phyloP scores from a whole-genome alignment of 2,329 filamentous ascomycete species.

The Colletotrichum horii region DNA sequence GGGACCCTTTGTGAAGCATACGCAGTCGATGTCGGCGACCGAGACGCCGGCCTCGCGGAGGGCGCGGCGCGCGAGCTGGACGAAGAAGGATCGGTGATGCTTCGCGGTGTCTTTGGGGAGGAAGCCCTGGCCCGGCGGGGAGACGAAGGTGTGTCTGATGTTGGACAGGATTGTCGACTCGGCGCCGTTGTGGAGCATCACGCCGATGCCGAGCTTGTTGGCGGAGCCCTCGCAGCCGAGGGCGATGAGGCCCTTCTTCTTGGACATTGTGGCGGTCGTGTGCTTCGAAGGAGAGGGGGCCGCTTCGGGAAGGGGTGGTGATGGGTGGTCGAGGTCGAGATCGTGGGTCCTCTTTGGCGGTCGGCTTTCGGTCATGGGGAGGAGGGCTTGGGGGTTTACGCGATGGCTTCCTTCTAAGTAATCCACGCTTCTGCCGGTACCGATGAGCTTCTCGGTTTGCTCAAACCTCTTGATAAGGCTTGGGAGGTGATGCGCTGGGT shows the following conservation, averaged over 20 bases:
- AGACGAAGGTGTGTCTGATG: conserved; percentile 90
- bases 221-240: conserved; percentile 85
- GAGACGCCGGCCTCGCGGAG: conserved; percentile 71
- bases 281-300: conserved; percentile 14
- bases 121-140: conserved; percentile 92
- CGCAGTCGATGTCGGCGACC: conserved; percentile 78
- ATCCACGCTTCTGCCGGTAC: background rate
- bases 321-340: background rate
- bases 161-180: conserved; percentile 83
- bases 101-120: conserved; percentile 94
- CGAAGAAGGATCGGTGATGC: conserved; percentile 89
- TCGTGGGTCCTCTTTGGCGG: conserved; percentile 16
- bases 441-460: background rate
- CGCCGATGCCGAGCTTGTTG: conserved; percentile 95
- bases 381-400: background rate
- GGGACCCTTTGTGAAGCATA: conserved; percentile 94
- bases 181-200: conserved; percentile 76
- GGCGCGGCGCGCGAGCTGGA: conserved; percentile 78
- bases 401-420: background rate
- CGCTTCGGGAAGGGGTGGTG: background rate
- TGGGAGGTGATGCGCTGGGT: background rate
- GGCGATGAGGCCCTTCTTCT: conserved; percentile 50
- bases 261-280: conserved; percentile 27
- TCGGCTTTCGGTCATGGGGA: conserved; percentile 2
- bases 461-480: background rate